Percentiles rank a stretch among this genome's conserved stretches.
Conservation (phyloP, 169 alveolate species). For the Hepatocystis sp. region DNA sequence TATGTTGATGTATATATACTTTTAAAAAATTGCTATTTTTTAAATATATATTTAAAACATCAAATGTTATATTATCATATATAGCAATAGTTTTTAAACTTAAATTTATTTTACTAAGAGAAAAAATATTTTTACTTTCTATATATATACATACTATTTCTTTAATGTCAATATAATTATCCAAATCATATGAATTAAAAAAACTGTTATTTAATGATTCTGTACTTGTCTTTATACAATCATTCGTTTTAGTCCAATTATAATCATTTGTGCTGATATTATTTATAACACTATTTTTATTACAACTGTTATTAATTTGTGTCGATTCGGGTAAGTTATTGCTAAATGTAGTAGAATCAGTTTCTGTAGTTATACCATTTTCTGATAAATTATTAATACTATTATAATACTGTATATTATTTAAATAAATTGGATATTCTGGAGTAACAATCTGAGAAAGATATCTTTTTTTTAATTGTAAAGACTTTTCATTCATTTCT, state of each 20-base stretch:
- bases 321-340: not conserved
- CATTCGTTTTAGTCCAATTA: too few species aligned
- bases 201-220: not conserved
- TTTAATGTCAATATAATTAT: conserved; percentile 37
- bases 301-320: too few species aligned
- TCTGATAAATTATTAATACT: too few species aligned
- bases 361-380: not conserved
- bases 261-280: not conserved
- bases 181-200: conserved; percentile 30
- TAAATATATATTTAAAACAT: conserved; percentile 59
- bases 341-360: not conserved
- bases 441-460: conserved; percentile 77
- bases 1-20: conserved; percentile 72
- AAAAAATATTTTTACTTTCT: conserved; percentile 55
- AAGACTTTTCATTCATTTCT: conserved; percentile 70
- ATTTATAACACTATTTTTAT: not conserved
- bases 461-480: conserved; percentile 64
- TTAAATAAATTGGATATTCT: conserved; percentile 76
- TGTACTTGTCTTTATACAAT: not conserved
- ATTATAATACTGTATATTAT: conserved; percentile 65
- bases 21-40: conserved; percentile 61
- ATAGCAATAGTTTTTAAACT: conserved; percentile 64
- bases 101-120: conserved; percentile 63
- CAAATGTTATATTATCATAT: conserved; percentile 65
- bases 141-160: conserved; percentile 72